These are phyloP conservation scores for Lyophyllum decastes DNA, from an alignment of 768 basidiomycete genomes.

Conservation along the genomic window DNA sequence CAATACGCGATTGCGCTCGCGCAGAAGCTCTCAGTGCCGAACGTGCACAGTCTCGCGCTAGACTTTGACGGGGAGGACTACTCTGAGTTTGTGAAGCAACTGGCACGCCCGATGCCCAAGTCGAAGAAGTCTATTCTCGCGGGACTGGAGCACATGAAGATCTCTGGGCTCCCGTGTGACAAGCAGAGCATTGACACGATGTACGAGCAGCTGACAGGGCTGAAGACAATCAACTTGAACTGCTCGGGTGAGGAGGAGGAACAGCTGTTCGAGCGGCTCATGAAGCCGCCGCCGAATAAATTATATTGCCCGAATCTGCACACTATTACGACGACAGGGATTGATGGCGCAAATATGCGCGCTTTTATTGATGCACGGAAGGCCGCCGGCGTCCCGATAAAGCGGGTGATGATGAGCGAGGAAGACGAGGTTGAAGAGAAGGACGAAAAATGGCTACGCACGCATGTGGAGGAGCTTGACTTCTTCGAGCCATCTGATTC, in stretches of 20 bases:
- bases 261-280: conserved; percentile 29
- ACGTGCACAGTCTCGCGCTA: conserved; percentile 45
- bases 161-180: conserved; percentile 50
- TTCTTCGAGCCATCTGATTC: conserved; percentile 61
- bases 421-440: conserved; percentile 39
- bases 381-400: conserved; percentile 45
- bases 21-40: conserved; percentile 39
- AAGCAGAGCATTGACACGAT: conserved; percentile 32
- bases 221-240: conserved; percentile 43
- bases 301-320: conserved; percentile 53
- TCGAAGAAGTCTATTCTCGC: conserved; percentile 46
- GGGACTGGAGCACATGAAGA: conserved; percentile 51
- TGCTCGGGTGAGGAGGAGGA: conserved; percentile 29
- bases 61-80: conserved; percentile 60
- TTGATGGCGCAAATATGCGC: conserved; percentile 42
- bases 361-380: conserved; percentile 44
- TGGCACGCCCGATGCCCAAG: conserved; percentile 40
- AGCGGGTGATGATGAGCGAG: conserved; percentile 46
- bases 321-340: conserved; percentile 45
- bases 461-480: conserved; percentile 51
- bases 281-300: conserved; percentile 17
- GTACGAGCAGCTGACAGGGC: conserved; percentile 46
- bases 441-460: conserved; percentile 53
- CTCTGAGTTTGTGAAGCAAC: conserved; percentile 44
- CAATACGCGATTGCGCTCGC: conserved; percentile 39